Conservation (phyloP, 2,329 filamentous ascomycete species). For the Beauveria pseudobassiana region DNA sequence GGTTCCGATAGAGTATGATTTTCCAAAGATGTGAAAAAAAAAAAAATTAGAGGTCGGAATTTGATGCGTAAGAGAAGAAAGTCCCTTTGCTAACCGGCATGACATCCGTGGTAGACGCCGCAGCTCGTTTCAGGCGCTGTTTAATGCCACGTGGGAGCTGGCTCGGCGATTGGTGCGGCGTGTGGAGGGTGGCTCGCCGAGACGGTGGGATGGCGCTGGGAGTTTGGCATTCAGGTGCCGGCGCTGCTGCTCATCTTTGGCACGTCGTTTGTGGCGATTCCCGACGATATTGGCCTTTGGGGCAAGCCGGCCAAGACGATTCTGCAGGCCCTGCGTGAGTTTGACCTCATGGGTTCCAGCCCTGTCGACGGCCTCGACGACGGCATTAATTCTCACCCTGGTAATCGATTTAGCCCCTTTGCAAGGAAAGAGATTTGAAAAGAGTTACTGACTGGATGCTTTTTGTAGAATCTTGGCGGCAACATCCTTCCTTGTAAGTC, state of each 20-base stretch:
- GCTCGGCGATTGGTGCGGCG: constrained; percentile 54
- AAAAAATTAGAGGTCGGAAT: no score
- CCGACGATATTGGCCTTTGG: constrained; percentile 43
- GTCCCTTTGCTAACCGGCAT: not conserved
- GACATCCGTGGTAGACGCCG: constrained; percentile 30
- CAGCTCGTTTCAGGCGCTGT: constrained; percentile 65
- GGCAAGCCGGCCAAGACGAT: constrained; percentile 36
- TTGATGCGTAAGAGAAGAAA: not conserved
- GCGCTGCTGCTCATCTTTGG: constrained; percentile 38
- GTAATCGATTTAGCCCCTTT: constrained; percentile 26
- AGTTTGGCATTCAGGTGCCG: constrained; percentile 56
- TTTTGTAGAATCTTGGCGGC: constrained; percentile 49
- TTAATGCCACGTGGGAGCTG: constrained; percentile 57
- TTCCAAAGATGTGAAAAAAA: no score
- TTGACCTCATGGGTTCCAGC: constrained; percentile 51
- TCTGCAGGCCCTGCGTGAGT: constrained; percentile 43
- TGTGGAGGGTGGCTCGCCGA: constrained; percentile 65
- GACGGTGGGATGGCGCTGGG: constrained; percentile 65
- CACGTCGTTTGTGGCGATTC: constrained; percentile 41
- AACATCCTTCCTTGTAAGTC: constrained; percentile 52
- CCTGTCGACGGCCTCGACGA: constrained; percentile 44
- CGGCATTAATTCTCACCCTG: constrained; percentile 51
- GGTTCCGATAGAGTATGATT: constrained; percentile 57
- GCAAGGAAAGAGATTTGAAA: not conserved
- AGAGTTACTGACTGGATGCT: not conserved